A percentile compares a stretch with the other conserved stretches of the same genome.
Conservation (phyloP, 768 basidiomycete genomes). For the Kwoniella pini region DNA sequence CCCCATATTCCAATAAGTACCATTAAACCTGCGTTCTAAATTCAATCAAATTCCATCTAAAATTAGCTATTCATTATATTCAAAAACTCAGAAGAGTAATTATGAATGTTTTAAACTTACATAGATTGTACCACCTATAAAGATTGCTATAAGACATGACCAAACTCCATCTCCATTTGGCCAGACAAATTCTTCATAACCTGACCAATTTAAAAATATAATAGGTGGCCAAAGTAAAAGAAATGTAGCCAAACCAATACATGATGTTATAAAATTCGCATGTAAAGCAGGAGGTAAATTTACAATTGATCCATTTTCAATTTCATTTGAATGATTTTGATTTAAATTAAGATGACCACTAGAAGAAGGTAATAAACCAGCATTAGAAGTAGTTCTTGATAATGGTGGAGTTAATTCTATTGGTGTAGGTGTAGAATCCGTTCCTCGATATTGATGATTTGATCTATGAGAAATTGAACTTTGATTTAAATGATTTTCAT, state of each 20-base stretch:
- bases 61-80: no score
- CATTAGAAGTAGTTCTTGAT: conserved; percentile 10
- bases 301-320: conserved; percentile 51
- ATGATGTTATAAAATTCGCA: conserved; percentile 75
- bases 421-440: conserved; percentile 11
- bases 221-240: conserved; percentile 76
- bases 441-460: neutral
- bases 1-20: conserved; percentile 84
- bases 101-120: conserved; percentile 15
- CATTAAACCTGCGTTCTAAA: conserved; percentile 76
- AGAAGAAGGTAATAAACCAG: neutral
- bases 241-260: conserved; percentile 76
- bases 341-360: neutral
- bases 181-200: conserved; percentile 67
- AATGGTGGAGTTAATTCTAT: conserved; percentile 8
- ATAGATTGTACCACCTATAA: conserved; percentile 68
- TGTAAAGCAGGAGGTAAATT: conserved; percentile 80
- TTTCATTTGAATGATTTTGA: neutral
- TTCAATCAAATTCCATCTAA: neutral
- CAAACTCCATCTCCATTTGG: conserved; percentile 59
- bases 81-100: neutral
- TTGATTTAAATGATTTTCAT: neutral
- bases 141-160: conserved; percentile 67
- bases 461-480: conserved; percentile 10
- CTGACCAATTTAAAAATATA: conserved; percentile 68